Base-by-base conservation (phyloP, 768 basidiomycete genomes). In the Coprinopsis strossmayeri region DNA sequence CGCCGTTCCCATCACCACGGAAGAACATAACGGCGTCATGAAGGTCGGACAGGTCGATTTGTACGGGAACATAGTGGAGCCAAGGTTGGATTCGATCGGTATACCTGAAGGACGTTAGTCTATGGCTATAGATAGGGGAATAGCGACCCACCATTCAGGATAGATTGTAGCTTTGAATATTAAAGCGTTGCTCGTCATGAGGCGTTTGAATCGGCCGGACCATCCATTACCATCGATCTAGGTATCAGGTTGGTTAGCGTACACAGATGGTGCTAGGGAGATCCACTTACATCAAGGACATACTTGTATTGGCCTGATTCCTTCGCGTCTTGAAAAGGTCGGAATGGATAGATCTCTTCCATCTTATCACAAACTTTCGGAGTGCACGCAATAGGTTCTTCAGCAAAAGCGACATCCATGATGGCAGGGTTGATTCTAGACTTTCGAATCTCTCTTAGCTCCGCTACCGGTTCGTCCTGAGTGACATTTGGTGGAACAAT, bases 141-240 rank as follows among this genome's bases (percentile, higher is more conserved):
- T n/a, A n/a, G n/a, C n/a, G n/a, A n/a, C n/a, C n/a, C n/a, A 80
- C 84, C 84, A 86, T 62, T 84, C 84, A 1, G 81, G 82, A 55
- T 79, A 84, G 46, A 80, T 72, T 0, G 83, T 82, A 11, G 78
- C 68, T 59, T 85, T 84, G 61, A 85, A 76, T 2, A 85, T 63
- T 20, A 82, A 69, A 0, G 82, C 74, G 21, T 82, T 81, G 34
- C 72, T 70, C 4, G 74, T 73, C 11, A 84, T 69, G 3, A 84
- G 63, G 3, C 78, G 66, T 50, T 80, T 80, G 61, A 83, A 86
- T 5, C 81, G 69, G 21, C 73, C 70, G 1, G 79, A 81, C 79
- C 81, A 82, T 0, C 79, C 82, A 43, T 79, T 77, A 2, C 74
- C 79, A 46, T 80, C 78, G 3, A 80, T 62, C 76, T 77, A 46